phyloP scores from a whole-genome alignment of 2,329 filamentous ascomycete genomes.

The Talaromyces atroroseus region DNA sequence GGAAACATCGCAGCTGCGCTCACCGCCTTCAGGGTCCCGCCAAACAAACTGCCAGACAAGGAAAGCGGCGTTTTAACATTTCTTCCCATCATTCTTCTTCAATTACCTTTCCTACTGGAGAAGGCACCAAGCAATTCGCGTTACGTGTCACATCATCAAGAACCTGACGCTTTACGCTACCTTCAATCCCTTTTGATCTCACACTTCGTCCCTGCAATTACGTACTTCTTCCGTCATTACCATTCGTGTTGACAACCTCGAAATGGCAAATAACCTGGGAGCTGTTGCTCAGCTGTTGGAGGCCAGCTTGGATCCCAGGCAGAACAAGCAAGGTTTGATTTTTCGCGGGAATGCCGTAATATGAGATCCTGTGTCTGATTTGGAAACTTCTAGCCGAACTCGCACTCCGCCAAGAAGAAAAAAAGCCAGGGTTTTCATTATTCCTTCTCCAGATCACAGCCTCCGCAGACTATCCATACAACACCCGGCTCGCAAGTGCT shows the following conservation, averaged over 20 bases:
- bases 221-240: background rate
- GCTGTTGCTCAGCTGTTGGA: conserved; percentile 76
- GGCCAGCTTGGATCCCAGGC: conserved; percentile 79
- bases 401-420: conserved; percentile 71
- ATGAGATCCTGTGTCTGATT: background rate
- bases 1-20: conserved; percentile 10
- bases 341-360: conserved; percentile 13
- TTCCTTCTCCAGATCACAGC: conserved; percentile 85
- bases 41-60: conserved; percentile 31
- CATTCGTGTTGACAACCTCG: conserved; percentile 10
- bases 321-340: conserved; percentile 78
- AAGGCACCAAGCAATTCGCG: background rate
- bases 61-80: conserved; percentile 20
- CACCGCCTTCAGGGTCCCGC: conserved; percentile 23
- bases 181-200: background rate
- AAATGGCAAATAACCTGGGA: conserved; percentile 58
- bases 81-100: conserved; percentile 1
- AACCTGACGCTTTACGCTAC: background rate
- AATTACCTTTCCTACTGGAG: background rate
- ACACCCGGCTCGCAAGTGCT: conserved; percentile 79
- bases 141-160: background rate
- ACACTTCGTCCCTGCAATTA: background rate
- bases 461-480: conserved; percentile 63
- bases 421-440: conserved; percentile 81
- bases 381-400: conserved; percentile 61